A percentile compares a stretch with the other conserved stretches of the same genome.
Evolutionary conservation across 495 filamentous ascomycete species (phyloP).

Genomic region (Alectoria sarmentosa): DNA sequence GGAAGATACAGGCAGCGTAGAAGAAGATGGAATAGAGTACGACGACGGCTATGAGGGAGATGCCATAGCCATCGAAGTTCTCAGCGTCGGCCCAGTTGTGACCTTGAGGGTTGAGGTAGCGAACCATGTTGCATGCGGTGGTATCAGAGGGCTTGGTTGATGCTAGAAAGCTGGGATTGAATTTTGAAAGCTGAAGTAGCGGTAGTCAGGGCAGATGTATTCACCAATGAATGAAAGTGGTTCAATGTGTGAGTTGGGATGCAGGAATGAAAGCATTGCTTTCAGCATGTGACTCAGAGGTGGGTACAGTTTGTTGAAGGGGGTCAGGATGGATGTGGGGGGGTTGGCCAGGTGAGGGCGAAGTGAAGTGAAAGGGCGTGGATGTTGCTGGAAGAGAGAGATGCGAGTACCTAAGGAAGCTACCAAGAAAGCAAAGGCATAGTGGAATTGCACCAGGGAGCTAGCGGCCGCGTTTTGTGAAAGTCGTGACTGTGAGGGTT

Average conservation of each 20-base stretch:
- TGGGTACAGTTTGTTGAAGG: background rate
- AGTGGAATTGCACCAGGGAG: background rate
- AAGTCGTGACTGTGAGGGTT: background rate
- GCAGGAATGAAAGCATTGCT: background rate
- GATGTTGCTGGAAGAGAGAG: background rate
- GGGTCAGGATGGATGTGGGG: background rate
- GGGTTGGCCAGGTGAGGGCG: background rate
- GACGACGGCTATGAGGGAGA: constrained; percentile 20
- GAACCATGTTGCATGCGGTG: constrained; percentile 15
- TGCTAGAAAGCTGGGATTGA: too few relatives aligned
- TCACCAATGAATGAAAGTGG: background rate
- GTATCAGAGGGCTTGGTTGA: background rate
- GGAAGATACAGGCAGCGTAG: constrained; percentile 43
- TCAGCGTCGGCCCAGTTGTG: constrained; percentile 18
- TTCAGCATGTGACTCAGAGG: background rate
- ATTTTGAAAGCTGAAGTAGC: background rate
- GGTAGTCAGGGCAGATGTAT: background rate
- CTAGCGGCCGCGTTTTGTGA: background rate
- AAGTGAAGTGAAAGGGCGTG: background rate
- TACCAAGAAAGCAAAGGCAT: too few relatives aligned
- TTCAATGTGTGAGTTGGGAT: background rate
- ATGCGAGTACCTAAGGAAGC: too few relatives aligned
- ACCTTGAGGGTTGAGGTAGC: constrained; percentile 23
- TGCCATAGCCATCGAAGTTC: constrained; percentile 26
- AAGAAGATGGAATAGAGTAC: constrained; percentile 30